Percentiles rank a stretch among this genome's conserved stretches.
These are phyloP conservation scores for Olyra latifolia DNA, from an alignment of 176 grass and related monocot genomes.

Conservation along the genomic window DNA sequence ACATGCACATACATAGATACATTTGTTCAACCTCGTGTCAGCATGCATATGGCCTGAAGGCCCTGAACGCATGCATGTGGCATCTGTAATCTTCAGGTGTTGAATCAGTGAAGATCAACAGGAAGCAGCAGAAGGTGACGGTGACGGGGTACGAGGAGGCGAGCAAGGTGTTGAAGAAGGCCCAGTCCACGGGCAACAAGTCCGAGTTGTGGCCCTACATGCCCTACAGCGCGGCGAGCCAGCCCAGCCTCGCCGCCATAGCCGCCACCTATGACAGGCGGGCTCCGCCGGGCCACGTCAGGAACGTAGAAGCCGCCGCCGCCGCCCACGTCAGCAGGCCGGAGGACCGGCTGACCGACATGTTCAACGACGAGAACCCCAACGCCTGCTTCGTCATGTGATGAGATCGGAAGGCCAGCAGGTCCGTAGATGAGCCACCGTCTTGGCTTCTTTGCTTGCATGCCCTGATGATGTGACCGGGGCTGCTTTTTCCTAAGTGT, in stretches of 20 bases:
- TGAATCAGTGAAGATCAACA: constrained; percentile 51
- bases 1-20: neutral
- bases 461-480: no score
- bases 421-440: no score
- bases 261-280: constrained; percentile 43
- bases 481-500: neutral
- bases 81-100: constrained; percentile 32
- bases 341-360: constrained; percentile 44
- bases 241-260: constrained; percentile 30
- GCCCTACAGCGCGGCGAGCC: constrained; percentile 39
- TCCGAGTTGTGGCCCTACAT: constrained; percentile 66
- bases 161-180: constrained; percentile 48
- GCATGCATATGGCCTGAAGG: neutral
- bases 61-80: neutral
- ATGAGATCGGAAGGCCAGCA: neutral
- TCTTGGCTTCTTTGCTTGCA: no score
- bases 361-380: constrained; percentile 62
- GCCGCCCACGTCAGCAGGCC: constrained; percentile 12
- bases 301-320: constrained; percentile 32
- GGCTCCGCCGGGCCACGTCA: constrained; percentile 49
- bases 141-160: constrained; percentile 49
- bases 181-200: constrained; percentile 54
- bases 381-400: constrained; percentile 52
- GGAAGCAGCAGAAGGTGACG: constrained; percentile 56
- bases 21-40: neutral